Base-by-base conservation (phyloP, 352 stramenopile species). In the Phytophthora podocarpi region DNA sequence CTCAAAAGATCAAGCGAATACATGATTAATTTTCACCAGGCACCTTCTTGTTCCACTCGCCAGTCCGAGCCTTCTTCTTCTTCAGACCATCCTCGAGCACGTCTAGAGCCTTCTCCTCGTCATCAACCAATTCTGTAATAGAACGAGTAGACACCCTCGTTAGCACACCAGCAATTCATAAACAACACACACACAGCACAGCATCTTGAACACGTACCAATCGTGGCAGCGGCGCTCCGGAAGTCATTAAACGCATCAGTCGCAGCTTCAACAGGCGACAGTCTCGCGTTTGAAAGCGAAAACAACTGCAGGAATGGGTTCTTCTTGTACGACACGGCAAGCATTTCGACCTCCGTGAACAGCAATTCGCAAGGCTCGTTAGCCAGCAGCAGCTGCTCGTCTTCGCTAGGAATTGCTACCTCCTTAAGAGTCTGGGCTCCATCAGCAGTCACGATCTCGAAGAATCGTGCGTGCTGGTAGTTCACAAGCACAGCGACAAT, bases 61-160 rank as follows among this genome's bases (percentile, higher is more conserved):
- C 71, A 6, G 66, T 80, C 63, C 80, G 72, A 57, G 89, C 74
- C 48, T 92, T 94, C 61, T 94, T 94, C 80, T 94, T 94, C 65
- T 88, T 83, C 40, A 91, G 52, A 11, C 80, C 82, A 30, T 78
- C 80, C 31, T 93, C 80, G 7, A 89, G 74, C 31, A 81, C 72
- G 24, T 93, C 80, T 15, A 78, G 54, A 11, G 72, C 58, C 8
- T 87, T 71, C 11, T 80, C 76, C 35, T 81, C 71, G 8, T 72
- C 74, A 26, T 74, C 72, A 5, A 65, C 46, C 56, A 91, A 57
- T 39, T 82, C 82, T 89, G n/a, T 16, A 51, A 20, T 34, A 49
- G 13, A 34, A 36, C 5, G 10, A 63, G 35, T n/a, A 42, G 28
- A 16, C 59, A 28, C 1, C 13, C 34, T 16, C 13, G 20, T 72